Percentiles rank a stretch among this genome's conserved stretches.
These are phyloP conservation scores for Glebionis coronaria DNA, from an alignment of 129 eudicot genomes.

Conservation along the genomic window DNA sequence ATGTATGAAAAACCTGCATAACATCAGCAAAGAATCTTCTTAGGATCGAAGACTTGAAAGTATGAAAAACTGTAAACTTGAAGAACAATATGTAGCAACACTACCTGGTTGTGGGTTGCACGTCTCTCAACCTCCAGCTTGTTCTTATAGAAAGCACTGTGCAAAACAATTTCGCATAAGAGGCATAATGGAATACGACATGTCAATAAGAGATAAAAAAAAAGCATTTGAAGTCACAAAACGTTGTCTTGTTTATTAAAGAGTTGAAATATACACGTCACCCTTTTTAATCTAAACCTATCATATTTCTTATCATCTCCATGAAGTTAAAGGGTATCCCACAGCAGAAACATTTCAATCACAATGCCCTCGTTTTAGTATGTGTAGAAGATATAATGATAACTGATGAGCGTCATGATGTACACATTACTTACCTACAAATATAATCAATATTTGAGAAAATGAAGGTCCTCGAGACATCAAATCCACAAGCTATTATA, in stretches of 20 bases:
- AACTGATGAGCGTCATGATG: background rate
- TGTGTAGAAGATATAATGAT: background rate
- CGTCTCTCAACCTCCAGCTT: slow-evolving; percentile 84
- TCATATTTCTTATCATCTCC: background rate
- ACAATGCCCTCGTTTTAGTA: background rate
- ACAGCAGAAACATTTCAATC: background rate
- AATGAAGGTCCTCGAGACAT: slow-evolving; percentile 83
- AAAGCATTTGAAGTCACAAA: slow-evolving; percentile 3
- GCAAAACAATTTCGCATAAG: slow-evolving; percentile 20
- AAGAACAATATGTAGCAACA: background rate
- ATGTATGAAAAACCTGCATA: slow-evolving; percentile 75
- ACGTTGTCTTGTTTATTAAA: background rate
- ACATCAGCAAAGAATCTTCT: background rate
- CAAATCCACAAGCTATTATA: slow-evolving; percentile 96
- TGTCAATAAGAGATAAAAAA: background rate
- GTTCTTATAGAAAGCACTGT: slow-evolving; percentile 86
- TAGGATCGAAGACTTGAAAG: background rate
- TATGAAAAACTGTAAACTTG: too few species aligned
- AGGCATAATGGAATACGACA: background rate
- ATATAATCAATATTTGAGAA: slow-evolving; percentile 87
- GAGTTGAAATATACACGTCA: background rate
- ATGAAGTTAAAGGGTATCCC: background rate
- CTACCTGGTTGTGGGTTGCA: slow-evolving; percentile 27
- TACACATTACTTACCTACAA: slow-evolving; percentile 67
- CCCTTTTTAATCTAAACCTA: too few species aligned